Evolutionary conservation across 2,329 filamentous ascomycete species (phyloP), one percentile per base, ranked within the genome.

Genomic region (Coccinonectria pachysandricola): DNA sequence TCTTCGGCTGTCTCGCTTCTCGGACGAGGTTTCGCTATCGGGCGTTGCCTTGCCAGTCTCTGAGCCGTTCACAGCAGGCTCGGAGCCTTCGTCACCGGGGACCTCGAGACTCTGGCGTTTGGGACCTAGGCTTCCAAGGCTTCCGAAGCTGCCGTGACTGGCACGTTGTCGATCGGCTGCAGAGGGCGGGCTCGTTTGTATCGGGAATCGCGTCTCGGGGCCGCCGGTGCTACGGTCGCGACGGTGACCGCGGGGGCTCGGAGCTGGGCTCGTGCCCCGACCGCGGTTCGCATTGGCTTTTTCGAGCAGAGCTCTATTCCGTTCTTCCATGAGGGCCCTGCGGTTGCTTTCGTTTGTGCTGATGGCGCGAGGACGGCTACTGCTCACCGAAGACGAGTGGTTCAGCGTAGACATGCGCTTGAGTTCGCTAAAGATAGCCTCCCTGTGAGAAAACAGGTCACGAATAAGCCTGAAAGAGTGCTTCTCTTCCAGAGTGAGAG

Each of bases 321-420:
- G 77, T 52, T 94, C 91, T 57, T 96, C 88, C 75, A 94, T 88
- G 41, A 93, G 78, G 22, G 84, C 84, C 47, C 86, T 84, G 34
- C 91, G 80, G 56, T 92, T 92, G 59, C 85, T 92, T 64, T 98
- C 91, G 50, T 98, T 86, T 1, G 86, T 93, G 52, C 84, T 92
- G 47, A 95, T 83, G 15, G 87, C 87, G 24, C 91, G 79, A 13
- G 83, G 80, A 21, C 85, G 76, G 42, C 65, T 69, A 37, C 57
- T 59, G 22, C 46, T 50, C 15, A 67, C 50, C 2, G 77, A 77
- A 21, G 67, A 64, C n/a, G 71, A 70, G 43, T 80, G 74, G 8
- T 68, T 74, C 11, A 82, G 65, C 7, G 72, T 72, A 21, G 79
- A 84, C 51, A 86, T 81, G 42, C 91, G 86, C 65, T 98, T 98